phyloP scores from a whole-genome alignment of 2,329 filamentous ascomycete species.

The Pseudomassariella vexata region DNA sequence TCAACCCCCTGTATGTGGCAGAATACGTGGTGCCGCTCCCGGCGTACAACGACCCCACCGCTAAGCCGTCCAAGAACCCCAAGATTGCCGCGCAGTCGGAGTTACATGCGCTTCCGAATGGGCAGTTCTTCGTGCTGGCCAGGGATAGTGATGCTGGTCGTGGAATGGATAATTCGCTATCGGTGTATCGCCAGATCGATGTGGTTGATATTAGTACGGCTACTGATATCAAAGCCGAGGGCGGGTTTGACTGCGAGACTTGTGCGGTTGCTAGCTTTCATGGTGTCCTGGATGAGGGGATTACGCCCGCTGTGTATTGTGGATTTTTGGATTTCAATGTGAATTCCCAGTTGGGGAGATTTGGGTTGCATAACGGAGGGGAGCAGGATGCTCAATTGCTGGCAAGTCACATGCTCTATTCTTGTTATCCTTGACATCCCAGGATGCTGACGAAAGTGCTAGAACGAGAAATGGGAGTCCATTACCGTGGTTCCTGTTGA shows the following conservation, averaged over 20 bases:
- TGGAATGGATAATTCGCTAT: conserved; percentile 44
- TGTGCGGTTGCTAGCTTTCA: conserved; percentile 20
- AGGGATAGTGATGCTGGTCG: conserved; percentile 58
- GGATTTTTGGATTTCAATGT: conserved; percentile 64
- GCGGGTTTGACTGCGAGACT: conserved; percentile 29
- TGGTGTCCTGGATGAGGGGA: conserved; percentile 46
- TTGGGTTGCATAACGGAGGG: conserved; percentile 65
- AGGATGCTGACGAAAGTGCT: conserved; percentile 7
- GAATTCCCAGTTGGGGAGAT: conserved; percentile 57
- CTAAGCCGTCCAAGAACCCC: conserved; percentile 36
- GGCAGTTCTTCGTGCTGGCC: conserved; percentile 61
- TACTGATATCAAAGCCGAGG: conserved; percentile 52
- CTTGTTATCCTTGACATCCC: neutral
- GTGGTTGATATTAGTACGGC: conserved; percentile 58
- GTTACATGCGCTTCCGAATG: conserved; percentile 56
- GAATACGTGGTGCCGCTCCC: conserved; percentile 66
- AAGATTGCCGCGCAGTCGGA: conserved; percentile 62
- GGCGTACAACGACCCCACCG: conserved; percentile 43
- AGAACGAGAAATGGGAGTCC: conserved; percentile 74
- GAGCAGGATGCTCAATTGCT: conserved; percentile 50
- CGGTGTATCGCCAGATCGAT: conserved; percentile 63
- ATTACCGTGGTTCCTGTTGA: conserved; percentile 57
- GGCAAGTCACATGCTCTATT: conserved; percentile 11
- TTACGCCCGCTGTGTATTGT: conserved; percentile 58
- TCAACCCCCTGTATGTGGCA: conserved; percentile 39